Evolutionary conservation across 163 green algal species (phyloP).

Genomic region (Prototheca stagnorum): DNA sequence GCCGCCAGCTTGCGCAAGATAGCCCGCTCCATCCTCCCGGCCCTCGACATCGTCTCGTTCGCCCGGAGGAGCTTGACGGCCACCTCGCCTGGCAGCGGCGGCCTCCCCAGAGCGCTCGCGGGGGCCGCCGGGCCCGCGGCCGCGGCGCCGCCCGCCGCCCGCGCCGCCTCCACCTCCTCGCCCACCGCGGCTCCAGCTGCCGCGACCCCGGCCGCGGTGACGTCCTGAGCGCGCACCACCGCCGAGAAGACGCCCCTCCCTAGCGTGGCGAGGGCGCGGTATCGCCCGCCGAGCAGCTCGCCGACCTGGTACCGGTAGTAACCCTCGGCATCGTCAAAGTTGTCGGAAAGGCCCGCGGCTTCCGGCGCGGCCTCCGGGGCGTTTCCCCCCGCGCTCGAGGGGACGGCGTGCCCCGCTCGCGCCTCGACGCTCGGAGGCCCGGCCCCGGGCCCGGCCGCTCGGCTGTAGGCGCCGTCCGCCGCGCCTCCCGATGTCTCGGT

Average conservation of each 20-base stretch:
- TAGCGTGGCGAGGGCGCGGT: constrained; percentile 74
- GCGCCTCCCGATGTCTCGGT: too few species aligned
- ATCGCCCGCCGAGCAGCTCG: constrained; percentile 66
- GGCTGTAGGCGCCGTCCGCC: too few species aligned
- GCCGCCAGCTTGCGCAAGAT: constrained; percentile 70
- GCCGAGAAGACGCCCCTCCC: constrained; percentile 88
- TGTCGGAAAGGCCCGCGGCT: constrained; percentile 56
- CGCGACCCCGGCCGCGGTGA: too few species aligned
- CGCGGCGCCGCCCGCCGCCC: too few species aligned
- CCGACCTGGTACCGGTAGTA: constrained; percentile 95
- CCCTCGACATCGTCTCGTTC: constrained; percentile 95
- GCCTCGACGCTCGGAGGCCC: constrained; percentile 5
- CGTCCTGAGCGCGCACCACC: constrained; percentile 77
- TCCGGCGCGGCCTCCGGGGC: constrained; percentile 6
- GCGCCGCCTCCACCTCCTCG: constrained; percentile 5
- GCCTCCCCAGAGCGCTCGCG: too few species aligned
- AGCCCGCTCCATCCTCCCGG: constrained; percentile 51
- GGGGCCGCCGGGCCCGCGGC: background rate
- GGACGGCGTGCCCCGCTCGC: constrained; percentile 4
- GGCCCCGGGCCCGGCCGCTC: too few species aligned
- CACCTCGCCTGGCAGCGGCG: constrained; percentile 29
- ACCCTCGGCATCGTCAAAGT: constrained; percentile 91
- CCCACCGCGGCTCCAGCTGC: too few species aligned
- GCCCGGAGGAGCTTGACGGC: constrained; percentile 83
- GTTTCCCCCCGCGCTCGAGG: constrained; percentile 1